A percentile compares a stretch with the other conserved stretches of the same genome.
phyloP scores from a whole-genome alignment of 2,329 filamentous ascomycete species.

The Penicillium sp. region DNA sequence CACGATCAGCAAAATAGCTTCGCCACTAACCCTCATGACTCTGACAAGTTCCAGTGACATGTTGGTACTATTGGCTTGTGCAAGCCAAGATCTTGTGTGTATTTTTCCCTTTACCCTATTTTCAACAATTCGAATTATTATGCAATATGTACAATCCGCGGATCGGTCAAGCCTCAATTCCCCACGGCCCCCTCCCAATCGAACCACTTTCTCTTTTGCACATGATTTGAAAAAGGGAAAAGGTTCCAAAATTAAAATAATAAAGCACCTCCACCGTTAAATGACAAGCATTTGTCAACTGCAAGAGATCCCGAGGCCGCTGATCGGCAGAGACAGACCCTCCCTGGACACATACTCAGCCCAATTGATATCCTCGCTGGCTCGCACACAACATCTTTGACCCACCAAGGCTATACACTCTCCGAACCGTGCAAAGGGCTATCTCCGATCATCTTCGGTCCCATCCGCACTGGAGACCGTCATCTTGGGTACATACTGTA shows the following conservation, averaged over 20 bases:
- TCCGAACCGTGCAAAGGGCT: neutral
- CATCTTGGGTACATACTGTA: too few relatives aligned
- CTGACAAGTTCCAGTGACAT: conserved; percentile 1
- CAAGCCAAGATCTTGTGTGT: neutral
- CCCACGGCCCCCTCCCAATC: neutral
- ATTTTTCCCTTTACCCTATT: neutral
- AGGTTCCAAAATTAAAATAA: neutral
- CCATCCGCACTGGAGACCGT: conserved; percentile 5
- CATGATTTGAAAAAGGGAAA: neutral
- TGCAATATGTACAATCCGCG: conserved; percentile 3
- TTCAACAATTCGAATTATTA: neutral
- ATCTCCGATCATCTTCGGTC: conserved; percentile 3
- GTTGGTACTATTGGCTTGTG: neutral
- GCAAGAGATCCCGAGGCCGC: conserved; percentile 5
- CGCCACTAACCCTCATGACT: neutral
- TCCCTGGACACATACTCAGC: neutral
- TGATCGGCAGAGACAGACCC: conserved; percentile 4
- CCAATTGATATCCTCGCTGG: conserved; percentile 7
- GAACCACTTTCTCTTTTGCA: conserved; percentile 1
- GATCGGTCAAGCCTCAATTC: conserved; percentile 7
- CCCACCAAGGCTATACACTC: conserved; percentile 3
- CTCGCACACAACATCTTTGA: neutral
- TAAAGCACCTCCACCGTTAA: conserved; percentile 1
- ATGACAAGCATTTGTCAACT: conserved; percentile 17
- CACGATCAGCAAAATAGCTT: neutral